phyloP scores from a whole-genome alignment of 306 rosid species.

The Vigna nakashimae region DNA sequence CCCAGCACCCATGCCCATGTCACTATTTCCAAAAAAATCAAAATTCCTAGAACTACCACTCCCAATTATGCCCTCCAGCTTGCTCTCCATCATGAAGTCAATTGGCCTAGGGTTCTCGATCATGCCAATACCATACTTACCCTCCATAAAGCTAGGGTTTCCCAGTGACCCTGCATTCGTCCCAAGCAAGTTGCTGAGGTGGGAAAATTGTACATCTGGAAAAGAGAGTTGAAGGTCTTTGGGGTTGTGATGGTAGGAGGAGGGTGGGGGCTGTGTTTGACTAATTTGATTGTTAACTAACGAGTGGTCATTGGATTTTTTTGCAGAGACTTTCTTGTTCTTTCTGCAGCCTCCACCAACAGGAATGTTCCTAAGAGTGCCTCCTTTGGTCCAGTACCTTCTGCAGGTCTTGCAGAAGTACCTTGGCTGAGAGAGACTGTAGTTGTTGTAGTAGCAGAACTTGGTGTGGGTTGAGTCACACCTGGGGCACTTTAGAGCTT shows the following conservation, averaged over 20 bases:
- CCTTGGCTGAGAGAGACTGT: constrained; percentile 96
- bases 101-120: constrained; percentile 66
- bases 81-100: constrained; percentile 94
- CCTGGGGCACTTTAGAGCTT: constrained; percentile 87
- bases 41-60: constrained; percentile 47
- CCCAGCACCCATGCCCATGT: constrained; percentile 55
- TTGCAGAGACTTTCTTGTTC: constrained; percentile 82
- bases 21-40: constrained; percentile 64
- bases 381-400: constrained; percentile 99
- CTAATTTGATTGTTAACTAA: constrained; percentile 46
- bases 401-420: constrained; percentile 97
- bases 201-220: constrained; percentile 76
- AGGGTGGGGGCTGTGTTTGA: constrained; percentile 38
- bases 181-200: constrained; percentile 62
- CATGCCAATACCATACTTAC: constrained; percentile 47
- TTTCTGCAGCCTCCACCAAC: constrained; percentile 97
- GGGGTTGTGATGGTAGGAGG: constrained; percentile 53
- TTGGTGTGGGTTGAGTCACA: constrained; percentile 99
- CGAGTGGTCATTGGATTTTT: constrained; percentile 56
- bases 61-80: constrained; percentile 66
- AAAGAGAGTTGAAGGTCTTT: constrained; percentile 87
- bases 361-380: constrained; percentile 94
- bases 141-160: constrained; percentile 60
- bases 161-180: constrained; percentile 48
- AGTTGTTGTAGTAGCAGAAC: constrained; percentile 98